Percentiles rank a stretch among this genome's conserved stretches.
These are phyloP conservation scores for Eimeria acervulina DNA, from an alignment of 169 alveolate genomes.

Conservation along the genomic window DNA sequence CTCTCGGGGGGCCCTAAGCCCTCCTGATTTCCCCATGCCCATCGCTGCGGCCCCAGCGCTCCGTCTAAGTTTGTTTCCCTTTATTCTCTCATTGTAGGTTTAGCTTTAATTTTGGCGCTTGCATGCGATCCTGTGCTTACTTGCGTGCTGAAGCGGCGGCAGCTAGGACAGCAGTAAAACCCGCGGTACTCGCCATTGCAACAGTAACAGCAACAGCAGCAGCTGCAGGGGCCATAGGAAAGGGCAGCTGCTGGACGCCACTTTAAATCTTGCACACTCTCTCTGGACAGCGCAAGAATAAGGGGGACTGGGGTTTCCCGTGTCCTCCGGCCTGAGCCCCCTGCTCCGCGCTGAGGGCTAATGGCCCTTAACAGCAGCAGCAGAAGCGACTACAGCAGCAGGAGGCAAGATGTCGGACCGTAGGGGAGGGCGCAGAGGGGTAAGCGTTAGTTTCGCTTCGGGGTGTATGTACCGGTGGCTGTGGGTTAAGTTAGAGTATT, in stretches of 20 bases:
- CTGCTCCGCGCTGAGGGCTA: constrained; percentile 21
- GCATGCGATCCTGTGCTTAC: not conserved
- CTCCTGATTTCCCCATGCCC: constrained; percentile 32
- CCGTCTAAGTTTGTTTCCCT: not conserved
- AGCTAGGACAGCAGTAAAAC: constrained; percentile 6
- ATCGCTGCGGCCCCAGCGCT: constrained; percentile 13
- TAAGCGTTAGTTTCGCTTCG: not conserved
- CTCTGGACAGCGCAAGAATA: not conserved
- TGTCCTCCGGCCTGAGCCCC: not conserved
- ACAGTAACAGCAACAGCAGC: constrained; percentile 27
- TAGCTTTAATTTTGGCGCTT: not conserved
- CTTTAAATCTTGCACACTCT: not conserved
- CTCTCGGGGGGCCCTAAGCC: constrained; percentile 50
- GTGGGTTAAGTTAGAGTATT: too few relatives aligned
- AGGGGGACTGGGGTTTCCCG: not conserved
- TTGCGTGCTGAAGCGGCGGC: not conserved
- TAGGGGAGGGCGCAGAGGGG: constrained; percentile 72
- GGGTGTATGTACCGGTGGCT: not conserved
- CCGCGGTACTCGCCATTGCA: not conserved
- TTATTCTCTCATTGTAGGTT: not conserved
- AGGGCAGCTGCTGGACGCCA: not conserved
- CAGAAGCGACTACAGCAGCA: constrained; percentile 44
- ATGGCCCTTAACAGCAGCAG: constrained; percentile 60
- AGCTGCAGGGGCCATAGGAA: not conserved
- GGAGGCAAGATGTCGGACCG: constrained; percentile 64